These are phyloP conservation scores for Sclerotinia nivalis DNA, from an alignment of 2,329 filamentous ascomycete genomes.

Conservation along the genomic window DNA sequence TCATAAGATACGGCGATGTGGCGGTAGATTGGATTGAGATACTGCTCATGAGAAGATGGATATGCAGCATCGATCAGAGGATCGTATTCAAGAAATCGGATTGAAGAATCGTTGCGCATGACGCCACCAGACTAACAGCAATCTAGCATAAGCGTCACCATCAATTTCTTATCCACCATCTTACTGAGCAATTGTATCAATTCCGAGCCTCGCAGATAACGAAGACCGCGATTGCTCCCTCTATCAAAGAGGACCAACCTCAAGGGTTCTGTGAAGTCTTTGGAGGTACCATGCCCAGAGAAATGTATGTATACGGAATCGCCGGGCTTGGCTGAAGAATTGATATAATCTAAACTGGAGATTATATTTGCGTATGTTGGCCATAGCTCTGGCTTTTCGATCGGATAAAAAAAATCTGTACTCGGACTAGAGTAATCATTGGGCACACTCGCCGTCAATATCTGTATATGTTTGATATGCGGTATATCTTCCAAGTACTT, in stretches of 20 bases:
- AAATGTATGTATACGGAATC: conserved; percentile 36
- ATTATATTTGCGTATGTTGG: conserved; percentile 10
- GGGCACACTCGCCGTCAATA: too few species aligned
- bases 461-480: too few species aligned
- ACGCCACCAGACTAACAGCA: background rate
- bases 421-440: too few species aligned
- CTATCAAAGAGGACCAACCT: background rate
- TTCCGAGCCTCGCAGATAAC: conserved; percentile 54
- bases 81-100: background rate
- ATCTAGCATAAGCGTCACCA: background rate
- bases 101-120: background rate
- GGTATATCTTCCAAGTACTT: background rate
- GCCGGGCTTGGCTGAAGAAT: conserved; percentile 1
- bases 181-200: background rate
- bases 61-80: background rate
- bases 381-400: background rate
- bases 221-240: conserved; percentile 8
- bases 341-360: background rate
- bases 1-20: background rate
- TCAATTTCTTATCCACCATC: background rate
- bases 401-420: too few species aligned
- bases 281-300: conserved; percentile 31
- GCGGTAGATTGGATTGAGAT: background rate
- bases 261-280: too few species aligned
- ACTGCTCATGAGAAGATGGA: background rate